Conservation (phyloP, 1,284 basidiomycete genomes). For the Cronartium ribicola region DNA sequence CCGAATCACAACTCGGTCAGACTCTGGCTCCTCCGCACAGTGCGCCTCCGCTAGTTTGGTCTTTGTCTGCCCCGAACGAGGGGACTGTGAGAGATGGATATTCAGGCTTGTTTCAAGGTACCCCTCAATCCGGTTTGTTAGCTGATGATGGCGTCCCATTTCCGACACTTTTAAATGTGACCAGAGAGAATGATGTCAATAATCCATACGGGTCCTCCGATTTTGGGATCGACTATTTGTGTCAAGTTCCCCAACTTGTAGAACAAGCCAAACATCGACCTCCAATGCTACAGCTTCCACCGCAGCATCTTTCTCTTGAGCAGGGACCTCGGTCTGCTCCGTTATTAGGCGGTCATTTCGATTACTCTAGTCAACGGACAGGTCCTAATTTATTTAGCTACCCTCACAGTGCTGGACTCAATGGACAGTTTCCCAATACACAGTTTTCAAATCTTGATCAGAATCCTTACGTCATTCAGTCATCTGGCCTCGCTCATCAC, state of each 20-base stretch:
- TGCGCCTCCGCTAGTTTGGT: neutral
- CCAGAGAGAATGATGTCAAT: neutral
- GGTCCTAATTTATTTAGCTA: neutral
- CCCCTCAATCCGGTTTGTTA: neutral
- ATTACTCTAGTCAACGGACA: neutral
- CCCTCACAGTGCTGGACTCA: neutral
- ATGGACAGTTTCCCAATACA: neutral
- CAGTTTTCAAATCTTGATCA: too few relatives aligned
- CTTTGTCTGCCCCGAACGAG: neutral
- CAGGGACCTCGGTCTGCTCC: neutral
- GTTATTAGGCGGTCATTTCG: neutral
- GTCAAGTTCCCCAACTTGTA: neutral
- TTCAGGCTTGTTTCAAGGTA: neutral
- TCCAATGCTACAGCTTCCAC: slow-evolving; percentile 1
- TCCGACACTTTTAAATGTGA: neutral
- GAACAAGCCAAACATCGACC: slow-evolving; percentile 4
- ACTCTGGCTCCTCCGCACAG: neutral
- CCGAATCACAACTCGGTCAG: slow-evolving; percentile 6
- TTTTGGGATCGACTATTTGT: neutral
- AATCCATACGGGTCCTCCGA: neutral
- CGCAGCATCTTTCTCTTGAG: neutral
- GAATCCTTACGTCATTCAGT: too few relatives aligned
- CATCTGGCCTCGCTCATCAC: too few relatives aligned
- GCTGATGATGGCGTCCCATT: neutral
- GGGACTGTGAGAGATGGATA: neutral